Conservation (phyloP, 2,329 filamentous ascomycete genomes). For the Trichoderma asperellum region DNA sequence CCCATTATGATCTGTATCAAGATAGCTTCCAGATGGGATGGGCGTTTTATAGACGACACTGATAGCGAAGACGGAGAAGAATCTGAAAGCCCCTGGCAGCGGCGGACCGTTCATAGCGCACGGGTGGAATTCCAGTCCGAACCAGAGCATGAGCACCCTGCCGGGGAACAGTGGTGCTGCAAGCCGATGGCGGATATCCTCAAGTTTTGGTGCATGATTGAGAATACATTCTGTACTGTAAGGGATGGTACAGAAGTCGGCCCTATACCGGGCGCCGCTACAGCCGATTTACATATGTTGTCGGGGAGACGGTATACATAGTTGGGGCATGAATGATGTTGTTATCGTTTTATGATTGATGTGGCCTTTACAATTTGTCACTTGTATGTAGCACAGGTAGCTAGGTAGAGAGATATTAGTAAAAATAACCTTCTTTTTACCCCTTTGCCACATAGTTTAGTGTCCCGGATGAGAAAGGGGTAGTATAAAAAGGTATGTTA, state of each 20-base stretch:
- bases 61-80: not conserved
- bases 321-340: not conserved
- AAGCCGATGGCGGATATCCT: not conserved
- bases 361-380: not conserved
- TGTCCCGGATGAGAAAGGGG: not conserved
- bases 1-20: not conserved
- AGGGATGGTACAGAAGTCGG: not conserved
- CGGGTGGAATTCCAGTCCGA: not conserved
- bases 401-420: no score
- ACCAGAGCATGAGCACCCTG: not conserved
- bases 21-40: not conserved
- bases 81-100: not conserved
- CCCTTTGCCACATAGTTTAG: not conserved
- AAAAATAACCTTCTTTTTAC: no score
- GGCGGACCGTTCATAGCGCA: not conserved
- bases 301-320: not conserved
- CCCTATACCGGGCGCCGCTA: not conserved
- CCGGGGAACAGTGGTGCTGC: not conserved
- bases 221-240: not conserved
- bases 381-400: not conserved
- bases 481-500: no score
- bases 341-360: not conserved
- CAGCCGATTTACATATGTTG: not conserved
- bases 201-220: not conserved
- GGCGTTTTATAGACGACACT: not conserved